These are phyloP conservation scores for Sarocladiaceae sp. DNA, from an alignment of 2,329 filamentous ascomycete species.

Conservation along the genomic window DNA sequence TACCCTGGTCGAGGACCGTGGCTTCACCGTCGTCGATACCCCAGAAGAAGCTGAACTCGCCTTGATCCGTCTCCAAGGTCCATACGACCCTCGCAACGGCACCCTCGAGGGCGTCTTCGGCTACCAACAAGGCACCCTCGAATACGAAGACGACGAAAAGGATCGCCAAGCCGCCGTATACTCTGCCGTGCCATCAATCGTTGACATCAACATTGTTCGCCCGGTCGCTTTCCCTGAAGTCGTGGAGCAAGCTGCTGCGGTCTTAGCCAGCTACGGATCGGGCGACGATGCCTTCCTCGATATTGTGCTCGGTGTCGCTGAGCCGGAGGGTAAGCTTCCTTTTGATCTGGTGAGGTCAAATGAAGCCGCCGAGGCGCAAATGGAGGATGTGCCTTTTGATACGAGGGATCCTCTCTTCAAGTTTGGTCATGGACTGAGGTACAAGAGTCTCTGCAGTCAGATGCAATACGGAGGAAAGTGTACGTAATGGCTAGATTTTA, in stretches of 20 bases:
- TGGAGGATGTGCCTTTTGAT: constrained; percentile 25
- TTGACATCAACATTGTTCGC: constrained; percentile 37
- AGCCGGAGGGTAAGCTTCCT: constrained; percentile 17
- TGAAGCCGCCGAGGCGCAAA: constrained; percentile 32
- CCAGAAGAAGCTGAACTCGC: constrained; percentile 36
- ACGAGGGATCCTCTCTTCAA: constrained; percentile 22
- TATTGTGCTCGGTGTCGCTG: constrained; percentile 30
- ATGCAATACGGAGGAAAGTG: not conserved
- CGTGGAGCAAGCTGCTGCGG: constrained; percentile 29
- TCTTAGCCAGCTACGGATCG: constrained; percentile 35
- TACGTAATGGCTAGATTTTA: no score
- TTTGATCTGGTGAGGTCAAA: constrained; percentile 41
- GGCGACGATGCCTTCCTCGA: constrained; percentile 36
- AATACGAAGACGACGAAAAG: constrained; percentile 26
- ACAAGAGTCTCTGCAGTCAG: constrained; percentile 20
- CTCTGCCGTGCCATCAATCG: constrained; percentile 31
- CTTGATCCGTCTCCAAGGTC: constrained; percentile 33
- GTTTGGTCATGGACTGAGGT: constrained; percentile 26
- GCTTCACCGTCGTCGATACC: constrained; percentile 25
- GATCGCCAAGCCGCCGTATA: constrained; percentile 27
- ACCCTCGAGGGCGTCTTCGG: constrained; percentile 27
- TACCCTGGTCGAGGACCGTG: constrained; percentile 14
- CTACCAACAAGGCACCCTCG: constrained; percentile 30
- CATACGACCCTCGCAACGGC: constrained; percentile 26
- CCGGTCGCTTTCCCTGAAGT: constrained; percentile 38